Percentiles rank a stretch among this genome's conserved stretches.
Evolutionary conservation across 345 rosid genomes (phyloP).

Genomic region (Syzygium aromaticum): DNA sequence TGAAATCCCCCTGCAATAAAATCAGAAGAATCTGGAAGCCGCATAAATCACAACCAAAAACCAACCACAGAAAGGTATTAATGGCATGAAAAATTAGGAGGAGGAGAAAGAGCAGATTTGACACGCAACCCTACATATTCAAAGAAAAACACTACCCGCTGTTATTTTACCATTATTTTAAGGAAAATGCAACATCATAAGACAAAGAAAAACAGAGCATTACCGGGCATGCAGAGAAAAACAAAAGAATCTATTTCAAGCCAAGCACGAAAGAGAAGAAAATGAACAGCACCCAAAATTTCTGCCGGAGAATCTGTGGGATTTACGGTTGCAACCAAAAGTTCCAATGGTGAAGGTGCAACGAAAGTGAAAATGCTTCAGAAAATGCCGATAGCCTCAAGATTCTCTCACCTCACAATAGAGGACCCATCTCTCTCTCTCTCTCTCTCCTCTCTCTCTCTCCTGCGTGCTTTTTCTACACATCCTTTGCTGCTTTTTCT

Average conservation of each 20-base stretch:
- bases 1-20: neutral
- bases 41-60: neutral
- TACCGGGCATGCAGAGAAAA: neutral
- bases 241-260: neutral
- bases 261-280: neutral
- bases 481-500: neutral
- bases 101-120: neutral
- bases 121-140: neutral
- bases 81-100: neutral
- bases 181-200: neutral
- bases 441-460: neutral
- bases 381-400: neutral
- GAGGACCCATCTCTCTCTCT: neutral
- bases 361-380: neutral
- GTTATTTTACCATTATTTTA: neutral
- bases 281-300: neutral
- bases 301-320: neutral
- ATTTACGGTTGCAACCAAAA: neutral
- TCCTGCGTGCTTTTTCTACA: neutral
- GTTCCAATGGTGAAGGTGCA: neutral
- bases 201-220: neutral
- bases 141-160: neutral
- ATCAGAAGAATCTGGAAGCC: slow-evolving; percentile 8
- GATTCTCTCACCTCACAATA: neutral
- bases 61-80: neutral